Base-by-base conservation (phyloP, 768 basidiomycete genomes). In the Mycena leptocephala region DNA sequence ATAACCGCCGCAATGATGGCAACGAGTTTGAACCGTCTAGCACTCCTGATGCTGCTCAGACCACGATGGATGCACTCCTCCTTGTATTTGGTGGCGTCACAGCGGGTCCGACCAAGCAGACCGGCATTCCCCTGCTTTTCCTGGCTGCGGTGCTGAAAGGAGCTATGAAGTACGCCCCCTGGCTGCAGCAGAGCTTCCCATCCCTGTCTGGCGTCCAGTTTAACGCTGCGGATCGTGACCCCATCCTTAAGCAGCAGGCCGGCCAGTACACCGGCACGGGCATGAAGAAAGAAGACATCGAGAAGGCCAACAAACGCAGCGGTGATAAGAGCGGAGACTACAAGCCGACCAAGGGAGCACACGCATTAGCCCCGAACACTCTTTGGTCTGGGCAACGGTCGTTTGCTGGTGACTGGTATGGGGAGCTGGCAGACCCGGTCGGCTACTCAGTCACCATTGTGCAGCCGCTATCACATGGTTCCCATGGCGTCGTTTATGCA, bases 121-220 rank as follows among this genome's bases (percentile, higher is more conserved):
- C n/a, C n/a, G n/a, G n/a, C n/a, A n/a, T 67, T 67, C 48, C 33
- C 48, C 65, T 67, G 30, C 65, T 67, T 53, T 35, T 51, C 24
- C 22, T 67, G 32, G 65, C 65, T 24, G 65, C 53, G 5, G 11
- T 37, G 46, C 22, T 55, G 65, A 67, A 26, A 39, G 65, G 30
- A 30, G 65, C 48, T 35, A 37, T 37, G 46, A 51, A 67, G n/a
- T 1, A 37, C 8, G 7, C n/a, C 14, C 26, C 26, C n/a, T 67
- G 65, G 65, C 22, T 67, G 10, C 65, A 35, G 51, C 48, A 53
- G 28, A 14, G 11, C 5, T 67, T 67, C n/a, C 48, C 48, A 2
- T 55, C 32, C 28, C 51, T 67, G 3, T 35, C 3, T 13, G 51
- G 9, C 48, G 48, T 67, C 22, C 13, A 35, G 32, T 67, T 67